Percentiles rank a stretch among this genome's conserved stretches.
These are phyloP conservation scores for Elymus sibiricus DNA, from an alignment of 176 grass and related monocot species.

Conservation along the genomic window DNA sequence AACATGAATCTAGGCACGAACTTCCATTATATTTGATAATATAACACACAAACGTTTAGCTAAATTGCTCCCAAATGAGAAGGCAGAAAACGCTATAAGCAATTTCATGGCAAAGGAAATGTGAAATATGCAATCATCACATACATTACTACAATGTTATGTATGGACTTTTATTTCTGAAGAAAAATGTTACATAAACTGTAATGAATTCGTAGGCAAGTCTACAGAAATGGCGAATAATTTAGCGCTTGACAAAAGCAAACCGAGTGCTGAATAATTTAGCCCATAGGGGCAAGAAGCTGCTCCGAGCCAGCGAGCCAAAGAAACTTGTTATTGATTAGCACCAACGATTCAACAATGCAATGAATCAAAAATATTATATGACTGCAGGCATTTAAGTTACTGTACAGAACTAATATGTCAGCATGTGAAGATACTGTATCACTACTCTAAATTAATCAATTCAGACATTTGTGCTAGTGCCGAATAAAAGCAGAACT, in stretches of 20 bases:
- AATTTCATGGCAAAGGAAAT: too few relatives aligned
- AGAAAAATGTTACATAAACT: neutral
- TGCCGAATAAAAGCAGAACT: neutral
- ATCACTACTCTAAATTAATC: neutral
- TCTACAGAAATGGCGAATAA: neutral
- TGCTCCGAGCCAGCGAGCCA: neutral
- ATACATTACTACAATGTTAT: too few relatives aligned
- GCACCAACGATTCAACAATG: neutral
- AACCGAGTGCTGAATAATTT: neutral
- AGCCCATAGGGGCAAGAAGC: neutral
- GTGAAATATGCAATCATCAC: too few relatives aligned
- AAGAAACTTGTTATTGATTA: neutral
- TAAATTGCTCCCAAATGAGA: too few relatives aligned
- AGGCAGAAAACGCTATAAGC: too few relatives aligned
- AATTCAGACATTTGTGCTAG: neutral
- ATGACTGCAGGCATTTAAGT: neutral
- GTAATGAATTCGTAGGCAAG: neutral
- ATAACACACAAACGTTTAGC: too few relatives aligned
- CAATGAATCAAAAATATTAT: neutral
- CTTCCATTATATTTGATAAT: too few relatives aligned
- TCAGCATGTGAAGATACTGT: neutral
- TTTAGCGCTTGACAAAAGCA: neutral
- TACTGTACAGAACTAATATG: neutral
- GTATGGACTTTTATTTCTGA: too few relatives aligned
- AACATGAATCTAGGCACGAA: neutral